Percentiles rank a stretch among this genome's conserved stretches.
phyloP scores from a whole-genome alignment of 1,139 yeast species.

The Candida smagusa region DNA sequence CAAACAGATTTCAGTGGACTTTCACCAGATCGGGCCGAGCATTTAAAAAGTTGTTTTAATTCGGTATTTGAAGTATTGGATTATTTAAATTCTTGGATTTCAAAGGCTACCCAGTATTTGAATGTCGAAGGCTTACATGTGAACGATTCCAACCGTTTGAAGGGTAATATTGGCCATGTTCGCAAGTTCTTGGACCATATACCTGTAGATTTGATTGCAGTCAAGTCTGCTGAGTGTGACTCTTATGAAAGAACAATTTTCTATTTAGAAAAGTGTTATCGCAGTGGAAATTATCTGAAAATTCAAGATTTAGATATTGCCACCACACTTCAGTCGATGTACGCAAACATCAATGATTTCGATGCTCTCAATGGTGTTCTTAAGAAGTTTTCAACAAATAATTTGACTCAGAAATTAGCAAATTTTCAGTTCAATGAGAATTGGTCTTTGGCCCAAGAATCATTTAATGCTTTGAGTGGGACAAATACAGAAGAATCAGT shows the following conservation, averaged over 20 bases:
- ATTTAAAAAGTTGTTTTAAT: slow-evolving; percentile 62
- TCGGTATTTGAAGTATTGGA: slow-evolving; percentile 77
- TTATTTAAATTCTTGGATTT: slow-evolving; percentile 76
- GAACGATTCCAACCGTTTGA: slow-evolving; percentile 10
- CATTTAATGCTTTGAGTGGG: slow-evolving; percentile 69
- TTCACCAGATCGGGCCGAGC: slow-evolving; percentile 54
- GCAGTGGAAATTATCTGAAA: slow-evolving; percentile 33
- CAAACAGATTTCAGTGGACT: slow-evolving; percentile 38
- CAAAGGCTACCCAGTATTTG: slow-evolving; percentile 32
- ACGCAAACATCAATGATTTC: slow-evolving; percentile 81
- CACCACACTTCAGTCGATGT: slow-evolving; percentile 67
- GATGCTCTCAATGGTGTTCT: slow-evolving; percentile 89
- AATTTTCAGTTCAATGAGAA: slow-evolving; percentile 83
- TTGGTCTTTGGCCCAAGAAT: slow-evolving; percentile 86
- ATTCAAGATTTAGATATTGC: slow-evolving; percentile 40
- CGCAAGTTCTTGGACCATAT: slow-evolving; percentile 51
- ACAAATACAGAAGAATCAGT: slow-evolving; percentile 19
- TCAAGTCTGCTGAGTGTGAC: slow-evolving; percentile 76
- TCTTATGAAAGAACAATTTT: slow-evolving; percentile 88
- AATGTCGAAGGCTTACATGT: slow-evolving; percentile 11
- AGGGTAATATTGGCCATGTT: slow-evolving; percentile 31
- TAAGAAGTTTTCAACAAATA: slow-evolving; percentile 66
- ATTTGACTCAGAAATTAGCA: slow-evolving; percentile 66
- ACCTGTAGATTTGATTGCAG: slow-evolving; percentile 70
- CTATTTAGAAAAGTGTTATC: slow-evolving; percentile 74